Evolutionary conservation across 495 filamentous ascomycete genomes (phyloP).

Genomic region (Jackrogersella multiformis): DNA sequence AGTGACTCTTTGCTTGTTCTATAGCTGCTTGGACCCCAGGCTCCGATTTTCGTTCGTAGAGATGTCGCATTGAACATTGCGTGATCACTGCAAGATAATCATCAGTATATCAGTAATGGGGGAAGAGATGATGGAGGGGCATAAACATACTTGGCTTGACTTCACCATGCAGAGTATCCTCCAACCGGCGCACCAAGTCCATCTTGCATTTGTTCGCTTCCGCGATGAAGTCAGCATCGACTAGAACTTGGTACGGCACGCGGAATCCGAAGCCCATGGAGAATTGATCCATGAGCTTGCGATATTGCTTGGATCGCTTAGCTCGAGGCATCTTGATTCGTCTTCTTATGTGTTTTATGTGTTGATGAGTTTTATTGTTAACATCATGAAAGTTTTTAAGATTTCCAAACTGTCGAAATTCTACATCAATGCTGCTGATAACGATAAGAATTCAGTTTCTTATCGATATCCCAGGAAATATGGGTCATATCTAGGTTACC

Average conservation of each 20-base stretch:
- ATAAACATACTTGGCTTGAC: slow-evolving; percentile 78
- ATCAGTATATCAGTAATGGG: slow-evolving; percentile 22
- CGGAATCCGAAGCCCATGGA: slow-evolving; percentile 84
- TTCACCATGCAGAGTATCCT: slow-evolving; percentile 78
- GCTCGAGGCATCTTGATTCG: slow-evolving; percentile 73
- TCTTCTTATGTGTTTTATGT: not conserved
- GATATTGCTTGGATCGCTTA: slow-evolving; percentile 94
- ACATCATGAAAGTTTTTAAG: not conserved
- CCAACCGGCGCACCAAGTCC: slow-evolving; percentile 75
- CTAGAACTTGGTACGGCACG: slow-evolving; percentile 91
- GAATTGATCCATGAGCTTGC: slow-evolving; percentile 95
- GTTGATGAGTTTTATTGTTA: not conserved
- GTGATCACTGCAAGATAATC: slow-evolving; percentile 50
- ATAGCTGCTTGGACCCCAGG: slow-evolving; percentile 68
- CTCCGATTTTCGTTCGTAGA: slow-evolving; percentile 67
- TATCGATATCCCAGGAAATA: not conserved
- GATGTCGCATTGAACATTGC: slow-evolving; percentile 70
- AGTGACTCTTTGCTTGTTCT: slow-evolving; percentile 68
- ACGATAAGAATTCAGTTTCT: slow-evolving; percentile 26
- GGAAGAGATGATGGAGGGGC: not conserved
- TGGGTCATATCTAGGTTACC: not conserved
- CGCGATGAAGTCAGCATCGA: slow-evolving; percentile 82
- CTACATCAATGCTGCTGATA: slow-evolving; percentile 19
- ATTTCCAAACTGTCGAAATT: slow-evolving; percentile 28
- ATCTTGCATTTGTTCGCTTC: slow-evolving; percentile 81